phyloP scores from a whole-genome alignment of 345 rosid genomes.

The Theobroma cacao region DNA sequence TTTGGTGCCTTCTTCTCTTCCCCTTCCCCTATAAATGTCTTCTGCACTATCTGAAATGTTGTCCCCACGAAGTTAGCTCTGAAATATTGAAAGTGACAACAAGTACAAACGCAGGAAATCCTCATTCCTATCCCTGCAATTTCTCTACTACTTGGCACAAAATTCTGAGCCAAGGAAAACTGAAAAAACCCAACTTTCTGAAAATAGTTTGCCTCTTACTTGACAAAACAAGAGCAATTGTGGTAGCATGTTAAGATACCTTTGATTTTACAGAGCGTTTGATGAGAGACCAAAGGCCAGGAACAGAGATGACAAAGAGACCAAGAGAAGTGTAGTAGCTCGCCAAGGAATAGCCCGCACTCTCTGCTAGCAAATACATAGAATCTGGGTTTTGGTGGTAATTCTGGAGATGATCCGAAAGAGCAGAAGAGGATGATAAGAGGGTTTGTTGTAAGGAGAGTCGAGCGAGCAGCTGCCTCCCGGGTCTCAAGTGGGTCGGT shows the following conservation, averaged over 20 bases:
- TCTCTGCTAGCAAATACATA: slow-evolving; percentile 49
- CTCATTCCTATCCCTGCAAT: background rate
- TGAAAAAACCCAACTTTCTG: background rate
- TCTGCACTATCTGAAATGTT: slow-evolving; percentile 70
- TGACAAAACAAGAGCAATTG: background rate
- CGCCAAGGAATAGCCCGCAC: slow-evolving; percentile 69
- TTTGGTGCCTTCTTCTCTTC: slow-evolving; percentile 57
- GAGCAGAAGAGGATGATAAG: slow-evolving; percentile 15
- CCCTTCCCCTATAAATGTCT: slow-evolving; percentile 61
- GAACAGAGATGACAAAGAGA: slow-evolving; percentile 87
- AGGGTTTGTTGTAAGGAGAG: slow-evolving; percentile 34
- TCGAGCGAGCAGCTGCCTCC: slow-evolving; percentile 15
- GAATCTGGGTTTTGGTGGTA: slow-evolving; percentile 25
- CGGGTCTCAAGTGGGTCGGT: slow-evolving; percentile 7
- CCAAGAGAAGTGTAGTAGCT: slow-evolving; percentile 96
- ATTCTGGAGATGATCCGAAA: slow-evolving; percentile 21
- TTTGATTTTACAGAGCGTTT: slow-evolving; percentile 97
- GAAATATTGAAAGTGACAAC: background rate
- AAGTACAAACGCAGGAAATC: background rate
- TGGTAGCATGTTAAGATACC: slow-evolving; percentile 28
- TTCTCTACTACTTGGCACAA: background rate
- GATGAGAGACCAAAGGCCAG: slow-evolving; percentile 97
- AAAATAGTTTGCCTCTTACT: background rate
- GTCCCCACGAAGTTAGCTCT: background rate
- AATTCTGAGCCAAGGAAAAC: background rate